Base-by-base conservation (phyloP, 257 asterid genomes). In the Penstemon newberryi region DNA sequence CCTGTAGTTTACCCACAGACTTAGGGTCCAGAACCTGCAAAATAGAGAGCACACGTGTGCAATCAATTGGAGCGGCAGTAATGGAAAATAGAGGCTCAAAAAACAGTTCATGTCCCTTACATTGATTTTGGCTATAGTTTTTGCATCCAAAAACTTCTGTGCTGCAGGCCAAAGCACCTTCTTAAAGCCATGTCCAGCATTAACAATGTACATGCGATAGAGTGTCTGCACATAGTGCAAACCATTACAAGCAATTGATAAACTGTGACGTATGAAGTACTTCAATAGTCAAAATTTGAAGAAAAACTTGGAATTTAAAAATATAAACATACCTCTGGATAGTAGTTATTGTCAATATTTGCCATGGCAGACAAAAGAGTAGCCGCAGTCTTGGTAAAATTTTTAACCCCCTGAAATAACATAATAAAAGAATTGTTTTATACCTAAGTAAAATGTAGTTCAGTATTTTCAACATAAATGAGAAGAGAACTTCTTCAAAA, bases 121-220 rank as follows among this genome's bases (percentile, higher is more conserved):
- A 86, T 92, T 86, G 65, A 92, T 81, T 81, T 90, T 92, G 6
- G 81, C 81, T 63, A 90, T 85, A 58, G 97, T 90, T 80, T 86
- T 90, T 74, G 92, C 38, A 81, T 92, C 98, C 52, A 92, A 82
- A 71, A 92, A 82, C 77, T 83, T 92, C 80, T 88, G 91, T 61
- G 95, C 96, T 67, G 97, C 96, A 40, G 97, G 98, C 98, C 98
- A 92, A 66, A 92, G 88, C 79, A 89, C 84, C 81, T 85, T 90
- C 81, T 82, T 91, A 83, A 94, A 91, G 66, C 88, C 96, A 75
- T 92, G 70, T 71, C 97, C 96, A 63, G 99, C 97, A 82, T 94
- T 94, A 52, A 89, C 96, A 76, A 91, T 69, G 64, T 80, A 94
- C 97, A 94, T 87, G 73, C 77, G 82, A 67, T 91, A 88, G 70